phyloP scores from a whole-genome alignment of 768 basidiomycete genomes.

The Podaxis rugospora region DNA sequence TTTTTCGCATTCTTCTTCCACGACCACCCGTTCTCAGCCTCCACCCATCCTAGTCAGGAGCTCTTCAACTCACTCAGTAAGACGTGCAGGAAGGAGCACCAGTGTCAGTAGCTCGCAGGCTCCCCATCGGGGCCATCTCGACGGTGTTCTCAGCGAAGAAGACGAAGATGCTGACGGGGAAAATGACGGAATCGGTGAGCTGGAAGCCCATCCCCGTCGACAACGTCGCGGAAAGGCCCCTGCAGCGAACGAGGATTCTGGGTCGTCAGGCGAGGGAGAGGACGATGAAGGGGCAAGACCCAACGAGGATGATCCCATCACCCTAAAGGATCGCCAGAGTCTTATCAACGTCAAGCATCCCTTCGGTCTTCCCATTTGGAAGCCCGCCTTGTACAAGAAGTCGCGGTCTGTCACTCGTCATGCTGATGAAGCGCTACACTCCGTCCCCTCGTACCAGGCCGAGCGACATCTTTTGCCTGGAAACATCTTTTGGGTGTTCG shows the following conservation, averaged over 20 bases:
- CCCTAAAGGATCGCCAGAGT: slow-evolving; percentile 92
- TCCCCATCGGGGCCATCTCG: slow-evolving; percentile 38
- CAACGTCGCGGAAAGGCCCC: slow-evolving; percentile 41
- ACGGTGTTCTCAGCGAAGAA: slow-evolving; percentile 49
- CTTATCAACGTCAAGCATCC: slow-evolving; percentile 99
- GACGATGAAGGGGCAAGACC: slow-evolving; percentile 26
- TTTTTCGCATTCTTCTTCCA: slow-evolving; percentile 43
- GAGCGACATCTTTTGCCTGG: slow-evolving; percentile 91
- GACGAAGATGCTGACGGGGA: slow-evolving; percentile 42
- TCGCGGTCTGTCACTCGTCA: slow-evolving; percentile 93
- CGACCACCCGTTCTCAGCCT: slow-evolving; percentile 40
- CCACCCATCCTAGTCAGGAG: slow-evolving; percentile 43
- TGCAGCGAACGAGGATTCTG: slow-evolving; percentile 26
- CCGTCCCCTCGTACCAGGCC: slow-evolving; percentile 87
- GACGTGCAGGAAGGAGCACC: slow-evolving; percentile 48
- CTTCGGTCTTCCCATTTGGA: slow-evolving; percentile 99
- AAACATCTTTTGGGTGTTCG: slow-evolving; percentile 87
- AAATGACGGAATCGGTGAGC: slow-evolving; percentile 11
- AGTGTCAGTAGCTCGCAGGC: slow-evolving; percentile 59
- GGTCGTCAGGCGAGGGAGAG: slow-evolving; percentile 37
- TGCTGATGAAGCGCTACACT: slow-evolving; percentile 92
- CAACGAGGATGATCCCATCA: slow-evolving; percentile 80
- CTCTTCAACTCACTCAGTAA: slow-evolving; percentile 48
- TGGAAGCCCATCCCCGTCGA: slow-evolving; percentile 10
- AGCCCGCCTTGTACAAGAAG: slow-evolving; percentile 98